Percentiles rank a stretch among this genome's conserved stretches.
phyloP scores from a whole-genome alignment of 2,329 filamentous ascomycete genomes.

The Pseudopyrenochaeta lycopersici region DNA sequence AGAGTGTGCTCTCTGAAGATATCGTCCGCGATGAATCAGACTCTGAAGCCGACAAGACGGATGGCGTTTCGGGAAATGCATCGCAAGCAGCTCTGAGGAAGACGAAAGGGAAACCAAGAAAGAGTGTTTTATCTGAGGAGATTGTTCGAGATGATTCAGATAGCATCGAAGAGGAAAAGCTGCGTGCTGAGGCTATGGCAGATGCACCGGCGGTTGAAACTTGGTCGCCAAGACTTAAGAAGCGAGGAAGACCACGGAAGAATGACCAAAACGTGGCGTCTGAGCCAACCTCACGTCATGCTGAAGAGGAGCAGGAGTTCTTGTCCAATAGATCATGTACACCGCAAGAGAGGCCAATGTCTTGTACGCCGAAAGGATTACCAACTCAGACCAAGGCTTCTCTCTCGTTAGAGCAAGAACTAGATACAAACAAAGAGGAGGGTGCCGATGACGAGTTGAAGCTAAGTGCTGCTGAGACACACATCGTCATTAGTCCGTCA shows the following conservation, averaged over 20 bases:
- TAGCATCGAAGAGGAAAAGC: conserved; percentile 11
- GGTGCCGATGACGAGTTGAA: background rate
- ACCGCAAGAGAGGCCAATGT: background rate
- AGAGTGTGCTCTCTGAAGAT: conserved; percentile 29
- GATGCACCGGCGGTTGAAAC: background rate
- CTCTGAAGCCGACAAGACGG: conserved; percentile 1
- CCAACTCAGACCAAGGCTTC: background rate
- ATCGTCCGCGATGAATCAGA: conserved; percentile 22
- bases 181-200: background rate
- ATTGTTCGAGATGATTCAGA: conserved; percentile 27
- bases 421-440: background rate
- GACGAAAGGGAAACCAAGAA: conserved; percentile 21
- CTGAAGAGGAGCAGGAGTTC: background rate
- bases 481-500: conserved; percentile 1
- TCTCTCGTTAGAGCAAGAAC: background rate
- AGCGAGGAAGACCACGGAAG: conserved; percentile 21
- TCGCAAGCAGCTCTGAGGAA: conserved; percentile 9
- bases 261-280: conserved; percentile 10
- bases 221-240: conserved; percentile 12
- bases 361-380: conserved; percentile 3
- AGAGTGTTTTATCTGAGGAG: conserved; percentile 28
- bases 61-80: conserved; percentile 2
- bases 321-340: background rate
- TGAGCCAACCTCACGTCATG: background rate
- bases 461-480: background rate